Percentiles rank a stretch among this genome's conserved stretches.
Conservation (phyloP, 2,329 filamentous ascomycete species). For the Trichoderma guizhouense region DNA sequence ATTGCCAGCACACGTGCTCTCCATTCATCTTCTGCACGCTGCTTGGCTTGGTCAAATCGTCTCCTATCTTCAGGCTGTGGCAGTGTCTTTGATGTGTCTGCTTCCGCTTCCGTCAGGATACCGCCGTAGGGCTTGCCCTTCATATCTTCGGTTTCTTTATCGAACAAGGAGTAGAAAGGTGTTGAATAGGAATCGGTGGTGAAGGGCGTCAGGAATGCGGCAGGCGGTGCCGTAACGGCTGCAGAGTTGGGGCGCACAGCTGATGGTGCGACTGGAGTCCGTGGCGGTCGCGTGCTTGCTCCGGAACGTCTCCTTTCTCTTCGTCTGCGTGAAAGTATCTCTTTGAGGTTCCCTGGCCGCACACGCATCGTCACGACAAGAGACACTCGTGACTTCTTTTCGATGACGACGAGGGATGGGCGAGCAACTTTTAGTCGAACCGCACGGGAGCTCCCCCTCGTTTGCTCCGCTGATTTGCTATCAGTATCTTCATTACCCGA, state of each 20-base stretch:
- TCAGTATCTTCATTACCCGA: conserved; percentile 35
- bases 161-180: conserved; percentile 83
- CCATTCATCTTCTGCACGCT: conserved; percentile 91
- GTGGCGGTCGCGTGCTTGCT: conserved; percentile 25
- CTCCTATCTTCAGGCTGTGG: conserved; percentile 77
- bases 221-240: conserved; percentile 13
- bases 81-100: conserved; percentile 85
- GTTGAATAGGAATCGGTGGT: conserved; percentile 62
- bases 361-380: conserved; percentile 37
- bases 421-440: conserved; percentile 51
- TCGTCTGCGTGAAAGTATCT: conserved; percentile 35
- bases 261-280: conserved; percentile 25
- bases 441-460: conserved; percentile 49
- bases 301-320: conserved; percentile 31
- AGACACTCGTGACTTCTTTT: conserved; percentile 35
- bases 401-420: conserved; percentile 40
- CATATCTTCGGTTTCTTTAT: conserved; percentile 81
- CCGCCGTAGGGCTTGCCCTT: conserved; percentile 95
- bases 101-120: conserved; percentile 82
- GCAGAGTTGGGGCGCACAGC: conserved; percentile 22
- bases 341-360: conserved; percentile 37
- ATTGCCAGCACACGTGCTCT: conserved; percentile 59
- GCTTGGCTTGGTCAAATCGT: conserved; percentile 84
- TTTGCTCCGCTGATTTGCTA: conserved; percentile 28
- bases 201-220: conserved; percentile 52